Evolutionary conservation across 2,329 filamentous ascomycete species (phyloP).

Genomic region (Pyricularia grisea): DNA sequence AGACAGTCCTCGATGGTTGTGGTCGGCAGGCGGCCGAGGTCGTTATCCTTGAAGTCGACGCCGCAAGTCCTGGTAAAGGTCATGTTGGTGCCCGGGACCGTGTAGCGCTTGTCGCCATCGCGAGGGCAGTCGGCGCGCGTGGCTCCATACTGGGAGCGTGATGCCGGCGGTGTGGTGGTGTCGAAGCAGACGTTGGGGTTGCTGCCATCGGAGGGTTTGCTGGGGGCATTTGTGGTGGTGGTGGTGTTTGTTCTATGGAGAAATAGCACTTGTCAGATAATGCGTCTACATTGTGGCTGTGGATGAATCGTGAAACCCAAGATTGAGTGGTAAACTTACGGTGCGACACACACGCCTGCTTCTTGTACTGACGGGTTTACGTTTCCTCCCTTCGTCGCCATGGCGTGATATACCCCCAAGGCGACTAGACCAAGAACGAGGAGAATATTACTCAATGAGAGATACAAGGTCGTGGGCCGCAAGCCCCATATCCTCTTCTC

Average conservation of each 20-base stretch:
- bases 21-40: constrained; percentile 13
- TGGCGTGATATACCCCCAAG: neutral
- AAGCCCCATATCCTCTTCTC: neutral
- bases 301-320: neutral
- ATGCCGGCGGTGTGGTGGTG: constrained; percentile 2
- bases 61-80: constrained; percentile 12
- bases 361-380: neutral
- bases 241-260: neutral
- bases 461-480: neutral
- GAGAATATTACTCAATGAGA: neutral
- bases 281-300: neutral
- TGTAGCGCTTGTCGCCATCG: constrained; percentile 7
- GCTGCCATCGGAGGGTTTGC: neutral
- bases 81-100: constrained; percentile 12
- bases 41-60: constrained; percentile 10
- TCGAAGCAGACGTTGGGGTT: constrained; percentile 8
- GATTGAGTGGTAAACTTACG: neutral
- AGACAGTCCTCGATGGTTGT: constrained; percentile 14
- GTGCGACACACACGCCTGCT: neutral
- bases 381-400: neutral
- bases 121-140: constrained; percentile 5
- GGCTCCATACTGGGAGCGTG: neutral
- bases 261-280: neutral
- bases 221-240: neutral
- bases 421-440: neutral